phyloP scores from a whole-genome alignment of 129 eudicot genomes.

The Pittosporum tobira region DNA sequence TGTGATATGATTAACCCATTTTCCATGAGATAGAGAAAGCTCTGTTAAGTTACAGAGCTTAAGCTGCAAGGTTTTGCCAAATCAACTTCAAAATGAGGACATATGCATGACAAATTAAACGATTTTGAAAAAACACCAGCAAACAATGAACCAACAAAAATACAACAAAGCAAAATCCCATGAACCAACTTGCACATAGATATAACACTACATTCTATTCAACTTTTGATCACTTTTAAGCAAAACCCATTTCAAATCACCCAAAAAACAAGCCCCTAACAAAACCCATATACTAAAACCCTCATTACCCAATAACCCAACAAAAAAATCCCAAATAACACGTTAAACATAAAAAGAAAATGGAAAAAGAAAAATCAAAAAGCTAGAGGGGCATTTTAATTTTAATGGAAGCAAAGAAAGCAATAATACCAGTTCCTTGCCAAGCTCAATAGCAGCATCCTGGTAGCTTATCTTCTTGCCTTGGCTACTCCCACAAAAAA shows the following conservation, averaged over 20 bases:
- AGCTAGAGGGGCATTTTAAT: neutral
- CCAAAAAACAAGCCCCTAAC: neutral
- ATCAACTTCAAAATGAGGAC: neutral
- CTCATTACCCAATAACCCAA: conserved; percentile 2
- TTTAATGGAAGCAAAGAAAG: neutral
- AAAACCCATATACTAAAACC: neutral
- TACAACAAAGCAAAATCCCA: neutral
- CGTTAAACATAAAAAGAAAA: neutral
- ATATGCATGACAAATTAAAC: neutral
- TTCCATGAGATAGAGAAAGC: neutral
- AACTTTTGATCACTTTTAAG: conserved; percentile 5
- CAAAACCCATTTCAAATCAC: conserved; percentile 5
- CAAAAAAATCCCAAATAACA: neutral
- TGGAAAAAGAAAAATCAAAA: neutral
- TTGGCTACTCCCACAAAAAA: conserved; percentile 93
- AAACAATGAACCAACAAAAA: neutral
- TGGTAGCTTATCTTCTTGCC: conserved; percentile 88
- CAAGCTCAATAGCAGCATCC: conserved; percentile 92
- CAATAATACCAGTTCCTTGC: conserved; percentile 63
- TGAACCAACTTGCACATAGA: conserved; percentile 8
- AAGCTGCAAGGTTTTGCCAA: neutral
- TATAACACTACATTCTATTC: neutral
- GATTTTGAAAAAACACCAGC: neutral
- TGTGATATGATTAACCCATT: neutral
- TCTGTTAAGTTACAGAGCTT: neutral